Conservation (phyloP, 495 filamentous ascomycete species). For the Lentithecium fluviatile region DNA sequence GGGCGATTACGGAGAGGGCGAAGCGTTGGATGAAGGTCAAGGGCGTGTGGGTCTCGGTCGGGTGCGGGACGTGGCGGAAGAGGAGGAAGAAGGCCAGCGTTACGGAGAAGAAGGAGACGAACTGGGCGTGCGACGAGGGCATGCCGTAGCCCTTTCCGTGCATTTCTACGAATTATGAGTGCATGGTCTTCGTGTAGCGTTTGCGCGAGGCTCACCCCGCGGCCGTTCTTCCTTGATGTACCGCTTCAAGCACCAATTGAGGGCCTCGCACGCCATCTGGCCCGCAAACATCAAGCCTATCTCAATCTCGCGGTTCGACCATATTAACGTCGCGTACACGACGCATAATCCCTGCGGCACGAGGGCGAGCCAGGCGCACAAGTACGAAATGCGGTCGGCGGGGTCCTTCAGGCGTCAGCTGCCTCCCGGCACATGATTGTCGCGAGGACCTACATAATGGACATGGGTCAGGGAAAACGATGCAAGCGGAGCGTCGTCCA, state of each 20-base stretch:
- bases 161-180: conserved; percentile 55
- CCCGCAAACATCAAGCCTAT: conserved; percentile 87
- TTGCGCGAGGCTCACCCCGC: conserved; percentile 45
- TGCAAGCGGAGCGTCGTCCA: conserved; percentile 62
- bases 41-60: conserved; percentile 49
- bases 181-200: background rate
- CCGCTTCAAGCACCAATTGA: conserved; percentile 88
- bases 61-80: conserved; percentile 59
- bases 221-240: conserved; percentile 90
- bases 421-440: background rate
- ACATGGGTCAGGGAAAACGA: conserved; percentile 94
- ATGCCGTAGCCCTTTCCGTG: conserved; percentile 95
- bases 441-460: conserved; percentile 70
- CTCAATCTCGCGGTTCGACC: conserved; percentile 87
- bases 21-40: conserved; percentile 59
- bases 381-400: conserved; percentile 74
- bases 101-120: conserved; percentile 83
- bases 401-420: conserved; percentile 65
- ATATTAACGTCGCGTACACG: conserved; percentile 82
- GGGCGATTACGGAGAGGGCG: conserved; percentile 55
- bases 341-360: conserved; percentile 87
- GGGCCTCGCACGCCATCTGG: conserved; percentile 87
- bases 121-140: conserved; percentile 98
- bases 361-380: conserved; percentile 90
- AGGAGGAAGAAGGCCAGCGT: conserved; percentile 80